Evolutionary conservation across 495 filamentous ascomycete species (phyloP).

Genomic region (Durotheca rogersii): DNA sequence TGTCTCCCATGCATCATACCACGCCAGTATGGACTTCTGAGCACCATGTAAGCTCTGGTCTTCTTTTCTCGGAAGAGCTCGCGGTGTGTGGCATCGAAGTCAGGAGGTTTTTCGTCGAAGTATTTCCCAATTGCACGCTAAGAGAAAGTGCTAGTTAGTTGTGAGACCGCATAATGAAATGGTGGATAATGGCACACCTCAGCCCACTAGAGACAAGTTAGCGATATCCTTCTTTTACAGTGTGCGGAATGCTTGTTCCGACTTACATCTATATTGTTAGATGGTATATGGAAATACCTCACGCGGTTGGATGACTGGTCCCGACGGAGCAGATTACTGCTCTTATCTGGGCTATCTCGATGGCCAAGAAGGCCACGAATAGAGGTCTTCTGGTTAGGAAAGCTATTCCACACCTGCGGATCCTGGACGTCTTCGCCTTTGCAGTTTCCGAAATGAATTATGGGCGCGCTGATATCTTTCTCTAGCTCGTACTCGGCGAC

Average conservation of each 20-base stretch:
- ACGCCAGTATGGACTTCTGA: conserved; percentile 26
- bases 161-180: not conserved
- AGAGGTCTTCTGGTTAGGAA: conserved; percentile 26
- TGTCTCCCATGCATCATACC: conserved; percentile 26
- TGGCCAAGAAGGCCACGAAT: not conserved
- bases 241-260: not conserved
- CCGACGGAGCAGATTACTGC: not conserved
- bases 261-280: conserved; percentile 33
- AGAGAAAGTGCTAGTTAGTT: not conserved
- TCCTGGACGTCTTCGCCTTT: not conserved
- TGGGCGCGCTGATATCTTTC: conserved; percentile 16
- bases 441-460: conserved; percentile 18
- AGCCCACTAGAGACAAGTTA: conserved; percentile 19
- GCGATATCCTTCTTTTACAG: not conserved
- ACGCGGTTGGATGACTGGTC: not conserved
- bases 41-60: conserved; percentile 17
- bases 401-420: conserved; percentile 10
- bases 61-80: conserved; percentile 6
- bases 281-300: conserved; percentile 30
- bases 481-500: conserved; percentile 8
- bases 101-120: conserved; percentile 12
- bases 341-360: no score
- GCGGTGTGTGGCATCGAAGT: conserved; percentile 4
- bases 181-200: no score
- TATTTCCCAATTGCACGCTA: conserved; percentile 26